Evolutionary conservation across 768 basidiomycete species (phyloP).

Genomic region (Panus rudis): DNA sequence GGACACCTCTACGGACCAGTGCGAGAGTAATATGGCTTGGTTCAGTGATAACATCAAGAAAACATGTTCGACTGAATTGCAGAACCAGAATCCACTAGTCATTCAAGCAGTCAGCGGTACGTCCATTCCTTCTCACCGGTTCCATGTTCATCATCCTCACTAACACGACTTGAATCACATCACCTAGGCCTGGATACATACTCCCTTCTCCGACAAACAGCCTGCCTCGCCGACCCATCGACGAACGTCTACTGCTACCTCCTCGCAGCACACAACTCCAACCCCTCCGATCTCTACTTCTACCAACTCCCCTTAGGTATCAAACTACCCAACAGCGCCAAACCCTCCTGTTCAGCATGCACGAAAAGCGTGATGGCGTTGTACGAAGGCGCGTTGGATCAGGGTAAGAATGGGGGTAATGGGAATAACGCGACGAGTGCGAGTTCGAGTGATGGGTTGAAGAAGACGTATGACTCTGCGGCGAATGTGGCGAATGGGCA

Average conservation of each 20-base stretch:
- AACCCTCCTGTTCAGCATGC: slow-evolving; percentile 58
- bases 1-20: slow-evolving; percentile 37
- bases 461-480: slow-evolving; percentile 42
- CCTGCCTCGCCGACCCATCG: slow-evolving; percentile 50
- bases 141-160: not conserved
- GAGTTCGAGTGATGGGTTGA: too few species aligned
- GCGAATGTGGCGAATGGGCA: slow-evolving; percentile 36
- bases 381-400: slow-evolving; percentile 36
- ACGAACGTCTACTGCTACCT: slow-evolving; percentile 70
- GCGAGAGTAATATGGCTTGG: slow-evolving; percentile 60
- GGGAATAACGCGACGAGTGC: too few species aligned
- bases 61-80: slow-evolving; percentile 52
- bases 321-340: slow-evolving; percentile 40
- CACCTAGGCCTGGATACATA: slow-evolving; percentile 55
- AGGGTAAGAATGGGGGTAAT: too few species aligned
- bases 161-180: not conserved
- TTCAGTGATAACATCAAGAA: slow-evolving; percentile 43
- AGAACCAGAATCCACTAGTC: slow-evolving; percentile 43
- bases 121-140: slow-evolving; percentile 11
- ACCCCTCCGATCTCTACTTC: slow-evolving; percentile 65
- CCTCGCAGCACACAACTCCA: slow-evolving; percentile 47
- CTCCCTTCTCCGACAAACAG: slow-evolving; percentile 50
- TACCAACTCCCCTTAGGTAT: slow-evolving; percentile 63
- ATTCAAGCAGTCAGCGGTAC: slow-evolving; percentile 49
- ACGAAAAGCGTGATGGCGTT: slow-evolving; percentile 49